These are phyloP conservation scores for Pichia phayaonensis DNA, from an alignment of 805 yeast genomes.

Conservation along the genomic window DNA sequence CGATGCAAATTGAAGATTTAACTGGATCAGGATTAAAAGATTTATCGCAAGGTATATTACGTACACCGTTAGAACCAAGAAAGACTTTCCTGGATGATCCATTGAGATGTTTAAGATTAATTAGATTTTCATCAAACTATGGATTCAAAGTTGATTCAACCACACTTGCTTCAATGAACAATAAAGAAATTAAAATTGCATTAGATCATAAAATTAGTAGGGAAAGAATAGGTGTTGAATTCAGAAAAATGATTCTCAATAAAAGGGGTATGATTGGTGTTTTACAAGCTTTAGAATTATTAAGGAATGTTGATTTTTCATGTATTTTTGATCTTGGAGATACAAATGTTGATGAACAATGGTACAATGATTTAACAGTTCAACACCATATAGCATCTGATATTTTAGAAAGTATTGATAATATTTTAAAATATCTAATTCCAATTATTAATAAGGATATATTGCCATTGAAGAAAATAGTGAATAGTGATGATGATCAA, in stretches of 20 bases:
- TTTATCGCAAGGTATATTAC: conserved; percentile 55
- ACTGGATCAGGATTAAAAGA: conserved; percentile 74
- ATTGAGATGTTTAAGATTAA: conserved; percentile 72
- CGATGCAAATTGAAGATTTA: conserved; percentile 70
- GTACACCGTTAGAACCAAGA: conserved; percentile 83
- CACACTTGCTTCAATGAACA: conserved; percentile 59
- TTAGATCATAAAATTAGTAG: conserved; percentile 71
- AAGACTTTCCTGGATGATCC: conserved; percentile 94
- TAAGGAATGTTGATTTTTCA: conserved; percentile 48
- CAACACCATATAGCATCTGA: conserved; percentile 8
- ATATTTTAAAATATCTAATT: conserved; percentile 15
- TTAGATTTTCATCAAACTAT: conserved; percentile 80
- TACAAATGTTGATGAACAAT: conserved; percentile 14
- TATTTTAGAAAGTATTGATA: conserved; percentile 14
- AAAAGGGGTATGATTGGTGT: conserved; percentile 36
- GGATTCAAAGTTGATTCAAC: conserved; percentile 55
- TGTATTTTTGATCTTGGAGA: conserved; percentile 47
- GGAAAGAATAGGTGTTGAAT: conserved; percentile 84
- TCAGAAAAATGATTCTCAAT: conserved; percentile 68
- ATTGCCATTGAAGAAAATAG: neutral
- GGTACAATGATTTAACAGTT: conserved; percentile 10
- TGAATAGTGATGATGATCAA: conserved; percentile 17
- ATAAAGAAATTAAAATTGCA: conserved; percentile 46
- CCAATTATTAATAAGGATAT: conserved; percentile 13
- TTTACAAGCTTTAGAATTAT: conserved; percentile 50